A percentile compares a stretch with the other conserved stretches of the same genome.
These are phyloP conservation scores for Suillus clintonianus DNA, from an alignment of 768 basidiomycete genomes.

Conservation along the genomic window DNA sequence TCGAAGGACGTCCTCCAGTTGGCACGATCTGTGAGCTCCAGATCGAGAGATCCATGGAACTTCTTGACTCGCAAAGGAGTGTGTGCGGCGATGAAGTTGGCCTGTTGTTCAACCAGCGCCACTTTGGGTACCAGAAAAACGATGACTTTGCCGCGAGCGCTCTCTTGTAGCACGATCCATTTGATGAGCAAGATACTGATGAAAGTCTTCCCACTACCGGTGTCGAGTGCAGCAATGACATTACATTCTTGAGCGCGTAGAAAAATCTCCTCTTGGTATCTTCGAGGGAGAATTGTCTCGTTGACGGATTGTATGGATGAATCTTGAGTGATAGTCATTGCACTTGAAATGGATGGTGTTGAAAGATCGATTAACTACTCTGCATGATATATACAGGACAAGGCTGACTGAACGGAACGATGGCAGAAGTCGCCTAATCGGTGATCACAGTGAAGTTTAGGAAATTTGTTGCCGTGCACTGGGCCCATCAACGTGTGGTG, in stretches of 20 bases:
- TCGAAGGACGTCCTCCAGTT: slow-evolving; percentile 69
- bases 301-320: slow-evolving; percentile 23
- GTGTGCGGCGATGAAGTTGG: slow-evolving; percentile 61
- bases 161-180: slow-evolving; percentile 62
- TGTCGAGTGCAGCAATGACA: slow-evolving; percentile 60
- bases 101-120: slow-evolving; percentile 83
- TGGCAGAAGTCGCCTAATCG: not conserved
- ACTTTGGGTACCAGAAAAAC: slow-evolving; percentile 88
- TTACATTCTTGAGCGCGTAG: slow-evolving; percentile 50
- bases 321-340: slow-evolving; percentile 5
- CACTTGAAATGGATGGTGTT: not conserved
- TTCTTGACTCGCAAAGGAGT: slow-evolving; percentile 68
- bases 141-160: slow-evolving; percentile 56
- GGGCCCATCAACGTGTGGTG: not conserved
- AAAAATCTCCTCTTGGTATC: slow-evolving; percentile 60
- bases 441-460: not conserved
- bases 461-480: not conserved
- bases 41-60: slow-evolving; percentile 70
- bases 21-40: slow-evolving; percentile 65
- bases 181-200: slow-evolving; percentile 69
- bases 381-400: not conserved
- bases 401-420: not conserved
- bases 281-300: slow-evolving; percentile 46
- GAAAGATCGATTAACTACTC: not conserved
- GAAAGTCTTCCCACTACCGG: slow-evolving; percentile 62